Base-by-base conservation (phyloP, 225 moss, liverwort and hornwort genomes). In the Pseudoscleropodium purum region DNA sequence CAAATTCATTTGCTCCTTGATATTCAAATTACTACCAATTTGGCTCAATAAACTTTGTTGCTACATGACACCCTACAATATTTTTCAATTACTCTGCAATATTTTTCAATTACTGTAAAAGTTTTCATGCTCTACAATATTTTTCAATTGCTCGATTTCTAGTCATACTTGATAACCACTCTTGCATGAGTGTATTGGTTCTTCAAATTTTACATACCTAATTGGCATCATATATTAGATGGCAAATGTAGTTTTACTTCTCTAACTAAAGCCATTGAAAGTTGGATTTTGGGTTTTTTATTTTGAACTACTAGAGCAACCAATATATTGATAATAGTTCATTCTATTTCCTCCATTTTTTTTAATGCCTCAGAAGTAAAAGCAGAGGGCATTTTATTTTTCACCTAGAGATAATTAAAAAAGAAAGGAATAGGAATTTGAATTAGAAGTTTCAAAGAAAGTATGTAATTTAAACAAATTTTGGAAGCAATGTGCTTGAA, bases 301-400 rank as follows among this genome's bases (percentile, higher is more conserved):
- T 21, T 68, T 68, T 68, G 37, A 6, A 68, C 0, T 12, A 1
- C 12, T 0, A 1, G 0, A 11, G 11, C 0, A 11, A 1, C 2
- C n/a, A 2, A n/a, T 13, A 11, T 2, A 4, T 20, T 11, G 5
- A 4, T 68, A n/a, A 73, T 0, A 57, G 9, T 20, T 10, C 6
- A 74, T 0, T 3, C 10, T 27, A 45, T 43, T 73, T 74, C 3
- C 0, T 0, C 31, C 1, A 31, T 3, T 7, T 49, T 31, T 49
- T 43, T 0, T 13, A 4, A 49, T 12, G 8, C 13, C 4, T 33
- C 13, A 11, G 1, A 13, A 49, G 20, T 2, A 47, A 1, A 5
- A 47, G 5, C 1, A 31, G 33, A 75, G 6, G 2, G 12, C 7
- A 18, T 7, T 33, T 33, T 7, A 15, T 51, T 49, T 18, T 49